Evolutionary conservation across 495 filamentous ascomycete genomes (phyloP), one percentile per base, ranked within the genome.

Genomic region (Neurospora sublineolata): DNA sequence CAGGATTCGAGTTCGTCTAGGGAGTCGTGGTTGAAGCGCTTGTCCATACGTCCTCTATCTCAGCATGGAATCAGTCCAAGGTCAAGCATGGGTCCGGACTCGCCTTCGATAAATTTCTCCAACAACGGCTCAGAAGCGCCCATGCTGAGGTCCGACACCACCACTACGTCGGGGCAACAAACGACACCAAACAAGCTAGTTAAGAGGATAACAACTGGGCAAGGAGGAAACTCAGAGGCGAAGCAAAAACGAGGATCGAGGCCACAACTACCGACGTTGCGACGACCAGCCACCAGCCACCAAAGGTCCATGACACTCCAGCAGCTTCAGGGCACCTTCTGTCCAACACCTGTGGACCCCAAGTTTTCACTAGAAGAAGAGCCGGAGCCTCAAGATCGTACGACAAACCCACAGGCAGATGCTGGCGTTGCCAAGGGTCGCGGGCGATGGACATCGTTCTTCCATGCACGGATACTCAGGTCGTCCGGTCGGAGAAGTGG

Each of bases 221-320:
- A 79, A 60, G 84, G 89, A 39, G 84, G 86, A 72, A 83, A 71
- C 77, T 78, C 80, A 82, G 72, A 78, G 73, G 73, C 69, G 37
- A 72, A 68, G 70, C 73, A 77, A 69, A 79, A 81, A 71, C 80
- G 79, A 70, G 76, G 82, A 64, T 87, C 87, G 4, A 86, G 76
- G 60, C 83, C 88, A 20, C 84, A 88, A 73, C 77, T 88, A 69
- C 80, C 87, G 16, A 86, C 86, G 6, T 82, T 94, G 68, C 87
- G 91, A 70, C 85, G 93, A 77, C 93, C 93, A 27, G 93, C 91
- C 20, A 96, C 94, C 20, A 96, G 93, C 79, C 90, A 96, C 81
- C 93, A 97, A 79, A 85, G 93, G 72, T 90, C 92, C 3, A 91
- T 90, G 20, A 91, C 90, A 2, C 80, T 92, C 44, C 87, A 88